Base-by-base conservation (phyloP, 306 rosid species). In the Quillaja saponaria region DNA sequence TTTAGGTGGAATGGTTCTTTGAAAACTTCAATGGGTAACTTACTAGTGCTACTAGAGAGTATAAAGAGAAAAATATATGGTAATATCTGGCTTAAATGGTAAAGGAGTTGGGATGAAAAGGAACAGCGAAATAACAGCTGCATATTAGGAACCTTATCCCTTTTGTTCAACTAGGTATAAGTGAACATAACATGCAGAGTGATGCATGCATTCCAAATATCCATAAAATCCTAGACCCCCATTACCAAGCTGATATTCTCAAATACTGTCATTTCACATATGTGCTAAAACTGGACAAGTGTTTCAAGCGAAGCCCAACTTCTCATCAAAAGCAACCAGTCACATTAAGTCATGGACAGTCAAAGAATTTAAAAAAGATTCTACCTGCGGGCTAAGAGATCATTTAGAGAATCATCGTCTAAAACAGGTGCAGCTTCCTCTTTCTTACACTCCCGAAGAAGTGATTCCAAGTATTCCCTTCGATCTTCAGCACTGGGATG, bases 361-460 rank as follows among this genome's bases (percentile, higher is more conserved):
- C 60, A 51, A 63, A 25, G 58, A 55, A 33, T 17, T 21, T 41
- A 64, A 65, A 74, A 18, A 40, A 6, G 7, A 67, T n/a, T 49
- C 21, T 73, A 90, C 99, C 99, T 85, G 81, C 99, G 99, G 33
- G 99, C 99, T 68, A 94, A 77, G 72, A 85, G 67, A 77, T 94
- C 95, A 85, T 94, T 94, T 37, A 94, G 75, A 62, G 97, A 85
- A 80, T 90, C 99, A 82, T 94, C 97, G 64, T 83, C 99, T 71
- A 94, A 72, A 21, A 94, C 99, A 68, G 99, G 99, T 31, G 99
- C 84, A 74, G 84, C 99, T 78, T 94, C 99, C 84, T 94, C 99
- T 76, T 90, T 94, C 85, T 94, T 94, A 80, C 84, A 76, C 83
- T 94, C 99, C 8, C 99, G 94, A 59, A 94, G 80, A 68, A 94